A percentile compares a stretch with the other conserved stretches of the same genome.
These are phyloP conservation scores for Agrocybe pediades DNA, from an alignment of 768 basidiomycete genomes.

Conservation along the genomic window DNA sequence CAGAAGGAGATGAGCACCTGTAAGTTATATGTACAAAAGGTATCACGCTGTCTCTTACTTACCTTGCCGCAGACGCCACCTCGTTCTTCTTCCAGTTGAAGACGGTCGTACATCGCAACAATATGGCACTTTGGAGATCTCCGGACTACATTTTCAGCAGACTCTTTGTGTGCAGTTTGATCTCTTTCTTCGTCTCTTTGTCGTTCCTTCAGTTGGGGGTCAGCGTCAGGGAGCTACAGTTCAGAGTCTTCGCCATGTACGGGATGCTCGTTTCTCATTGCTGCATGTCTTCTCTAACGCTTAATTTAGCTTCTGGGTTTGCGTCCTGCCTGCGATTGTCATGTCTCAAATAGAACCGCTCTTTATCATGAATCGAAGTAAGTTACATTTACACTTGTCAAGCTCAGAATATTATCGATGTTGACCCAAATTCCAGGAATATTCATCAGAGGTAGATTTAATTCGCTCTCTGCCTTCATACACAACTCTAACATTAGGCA, in stretches of 20 bases:
- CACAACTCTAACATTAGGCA: no score
- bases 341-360: conserved; percentile 83
- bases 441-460: conserved; percentile 34
- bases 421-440: conserved; percentile 29
- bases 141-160: conserved; percentile 87
- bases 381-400: conserved; percentile 8
- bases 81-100: conserved; percentile 75
- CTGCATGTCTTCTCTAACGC: not conserved
- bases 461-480: not conserved
- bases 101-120: conserved; percentile 67
- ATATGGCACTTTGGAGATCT: conserved; percentile 75
- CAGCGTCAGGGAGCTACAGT: conserved; percentile 69
- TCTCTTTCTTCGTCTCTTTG: conserved; percentile 72
- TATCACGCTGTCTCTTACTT: not conserved
- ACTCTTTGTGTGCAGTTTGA: conserved; percentile 72
- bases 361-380: conserved; percentile 72
- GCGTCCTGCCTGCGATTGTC: conserved; percentile 70
- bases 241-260: conserved; percentile 79
- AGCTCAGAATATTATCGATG: not conserved
- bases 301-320: conserved; percentile 58
- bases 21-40: conserved; percentile 24
- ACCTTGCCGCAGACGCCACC: conserved; percentile 58
- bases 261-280: conserved; percentile 18
- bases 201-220: conserved; percentile 78
- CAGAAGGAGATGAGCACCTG: conserved; percentile 48